Base-by-base conservation (phyloP, 441 rosid genomes). In the Mallotus repandus region DNA sequence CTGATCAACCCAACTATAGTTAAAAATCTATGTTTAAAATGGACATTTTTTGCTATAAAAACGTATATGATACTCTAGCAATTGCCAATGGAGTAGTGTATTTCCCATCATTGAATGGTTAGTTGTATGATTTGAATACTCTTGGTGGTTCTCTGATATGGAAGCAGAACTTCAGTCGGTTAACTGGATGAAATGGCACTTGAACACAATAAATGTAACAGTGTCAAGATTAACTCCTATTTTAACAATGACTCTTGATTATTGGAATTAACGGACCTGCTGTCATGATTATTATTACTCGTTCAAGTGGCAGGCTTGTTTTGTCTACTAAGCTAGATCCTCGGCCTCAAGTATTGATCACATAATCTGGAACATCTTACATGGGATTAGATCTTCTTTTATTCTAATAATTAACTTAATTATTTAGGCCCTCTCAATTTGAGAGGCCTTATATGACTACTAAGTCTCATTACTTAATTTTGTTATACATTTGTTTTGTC, bases 21-120 rank as follows among this genome's bases (percentile, higher is more conserved):
- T 2, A 10, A 49, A 49, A 49, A 49, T 49, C 4, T 60, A 18
- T 14, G 2, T 59, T 63, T 78, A 43, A 80, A 71, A 65, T 87
- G 87, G 88, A 70, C 70, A 14, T 85, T 87, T 76, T 68, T 63
- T 5, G 84, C 90, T 11, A 86, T 48, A 83, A 76, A 55, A 85
- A 87, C 79, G 82, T 60, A 22, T 71, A 82, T 8, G 83, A 84
- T 57, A 83, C 86, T 54, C 86, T 84, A 18, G 87, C 15, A 7
- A n/a, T 85, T 21, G 79, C 82, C 2, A 19, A 81, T 13, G 81
- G 81, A n/a, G 74, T 74, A 4, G 81, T 82, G 49, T 87, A 85
- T 68, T 85, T 87, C 71, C 88, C 87, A 15, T 80, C 82, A 19
- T 87, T 88, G 87, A 85, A 83, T 64, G 87, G 88, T 5, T 76